Evolutionary conservation across 805 yeast genomes (phyloP).

Genomic region (Candida qinlingensis): DNA sequence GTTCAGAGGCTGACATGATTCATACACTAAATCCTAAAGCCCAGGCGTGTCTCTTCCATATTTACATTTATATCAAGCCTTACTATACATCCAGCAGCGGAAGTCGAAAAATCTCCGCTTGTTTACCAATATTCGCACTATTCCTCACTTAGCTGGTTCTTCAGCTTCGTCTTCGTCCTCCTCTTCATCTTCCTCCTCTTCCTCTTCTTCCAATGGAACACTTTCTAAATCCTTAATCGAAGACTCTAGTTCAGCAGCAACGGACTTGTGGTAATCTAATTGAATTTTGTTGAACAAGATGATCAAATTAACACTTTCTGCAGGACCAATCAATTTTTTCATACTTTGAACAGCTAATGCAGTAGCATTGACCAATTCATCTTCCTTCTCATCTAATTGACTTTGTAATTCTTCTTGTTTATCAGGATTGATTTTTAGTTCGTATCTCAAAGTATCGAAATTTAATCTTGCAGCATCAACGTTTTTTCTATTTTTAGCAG

Average conservation of each 20-base stretch:
- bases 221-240: slow-evolving; percentile 41
- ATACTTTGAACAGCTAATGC: slow-evolving; percentile 73
- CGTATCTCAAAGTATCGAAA: slow-evolving; percentile 66
- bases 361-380: slow-evolving; percentile 74
- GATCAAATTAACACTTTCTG: slow-evolving; percentile 56
- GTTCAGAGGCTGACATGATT: too few relatives aligned
- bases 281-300: slow-evolving; percentile 68
- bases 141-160: neutral
- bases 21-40: too few relatives aligned
- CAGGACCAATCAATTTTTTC: slow-evolving; percentile 66
- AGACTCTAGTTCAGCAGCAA: slow-evolving; percentile 41
- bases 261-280: slow-evolving; percentile 54
- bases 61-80: too few relatives aligned
- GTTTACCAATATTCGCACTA: too few relatives aligned
- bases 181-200: slow-evolving; percentile 29
- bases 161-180: slow-evolving; percentile 15
- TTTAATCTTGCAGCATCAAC: slow-evolving; percentile 67
- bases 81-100: too few relatives aligned
- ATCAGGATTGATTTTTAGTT: slow-evolving; percentile 30
- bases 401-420: slow-evolving; percentile 17
- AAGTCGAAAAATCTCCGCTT: too few relatives aligned
- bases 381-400: slow-evolving; percentile 48
- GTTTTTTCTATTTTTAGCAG: slow-evolving; percentile 54
- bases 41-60: too few relatives aligned
- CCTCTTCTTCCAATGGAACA: slow-evolving; percentile 41